A percentile compares a stretch with the other conserved stretches of the same genome.
These are phyloP conservation scores for Neurospora sublineolata DNA, from an alignment of 495 filamentous ascomycete species.

Conservation along the genomic window DNA sequence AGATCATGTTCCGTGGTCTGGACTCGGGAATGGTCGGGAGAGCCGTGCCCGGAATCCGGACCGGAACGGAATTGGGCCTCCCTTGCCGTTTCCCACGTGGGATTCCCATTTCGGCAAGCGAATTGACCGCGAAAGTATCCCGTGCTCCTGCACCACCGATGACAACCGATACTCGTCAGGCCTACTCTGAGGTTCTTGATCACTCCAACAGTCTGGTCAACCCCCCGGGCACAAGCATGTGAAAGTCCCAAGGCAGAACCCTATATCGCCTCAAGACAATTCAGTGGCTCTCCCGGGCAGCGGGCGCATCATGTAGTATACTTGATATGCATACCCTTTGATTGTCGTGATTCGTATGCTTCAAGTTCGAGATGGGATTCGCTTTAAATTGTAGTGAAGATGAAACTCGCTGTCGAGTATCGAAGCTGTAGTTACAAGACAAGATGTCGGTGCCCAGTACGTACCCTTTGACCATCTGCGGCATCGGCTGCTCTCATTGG, in stretches of 20 bases:
- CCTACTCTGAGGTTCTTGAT: background rate
- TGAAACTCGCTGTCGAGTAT: background rate
- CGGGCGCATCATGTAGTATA: background rate
- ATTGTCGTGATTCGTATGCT: background rate
- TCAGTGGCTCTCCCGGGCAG: background rate
- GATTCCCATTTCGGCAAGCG: background rate
- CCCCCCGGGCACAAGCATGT: background rate
- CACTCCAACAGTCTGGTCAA: background rate
- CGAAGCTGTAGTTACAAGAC: background rate
- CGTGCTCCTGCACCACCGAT: background rate
- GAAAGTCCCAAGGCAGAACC: background rate
- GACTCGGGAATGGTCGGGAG: background rate
- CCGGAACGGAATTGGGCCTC: background rate
- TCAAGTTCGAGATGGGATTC: background rate
- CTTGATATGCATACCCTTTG: background rate
- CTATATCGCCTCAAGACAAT: background rate
- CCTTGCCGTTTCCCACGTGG: background rate
- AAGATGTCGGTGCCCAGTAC: background rate
- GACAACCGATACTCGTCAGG: background rate
- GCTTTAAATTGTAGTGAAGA: background rate
- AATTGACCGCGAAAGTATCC: background rate
- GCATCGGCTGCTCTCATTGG: background rate
- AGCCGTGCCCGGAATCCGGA: background rate
- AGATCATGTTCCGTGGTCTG: background rate
- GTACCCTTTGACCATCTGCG: background rate